Evolutionary conservation across 2,329 filamentous ascomycete genomes (phyloP), one percentile per base, ranked within the genome.

Genomic region (Colletotrichum sp.): DNA sequence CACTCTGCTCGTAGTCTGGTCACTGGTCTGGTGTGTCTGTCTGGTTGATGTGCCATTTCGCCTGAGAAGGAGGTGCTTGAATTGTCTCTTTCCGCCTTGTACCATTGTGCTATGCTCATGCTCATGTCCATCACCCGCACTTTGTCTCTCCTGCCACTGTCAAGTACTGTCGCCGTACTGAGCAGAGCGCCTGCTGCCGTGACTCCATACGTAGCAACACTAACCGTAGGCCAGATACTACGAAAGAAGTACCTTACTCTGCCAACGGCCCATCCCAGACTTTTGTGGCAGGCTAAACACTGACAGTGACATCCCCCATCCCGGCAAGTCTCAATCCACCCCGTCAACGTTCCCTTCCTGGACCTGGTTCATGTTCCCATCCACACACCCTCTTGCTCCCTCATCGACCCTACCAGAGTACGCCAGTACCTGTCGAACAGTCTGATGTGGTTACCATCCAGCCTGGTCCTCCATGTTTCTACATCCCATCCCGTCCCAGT

Each of bases 301-400:
- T 75, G 72, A 71, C 72, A 66, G 60, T 72, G 72, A 75, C 68
- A 75, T 75, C 67, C 60, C 59, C 68, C 59, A 73, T 76, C 73
- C 73, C 57, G 36, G 73, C 73, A 73, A 73, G 73, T 76, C 70
- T 76, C 39, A 65, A 68, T 12, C 70, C 73, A 76, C 73, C 70
- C 69, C 70, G 34, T 68, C 73, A 32, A 72, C 24, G 63, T 73
- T 76, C 63, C 73, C 73, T 72, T 76, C 70, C 73, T 26, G 73
- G 70, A 73, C 73, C 70, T 76, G 73, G 73, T 72, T 76, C 59
- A 68, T 44, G 26, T 65, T 73, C 57, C 44, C 59, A 68, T 73
- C 64, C 73, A 72, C 69, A 75, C 73, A 67, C 73, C 64, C 70
- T 68, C 55, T 26, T 68, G 21, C 55, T 28, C 55, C 21, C 8